These are phyloP conservation scores for Colletotrichum tanaceti DNA, from an alignment of 2,329 filamentous ascomycete species.

Conservation along the genomic window DNA sequence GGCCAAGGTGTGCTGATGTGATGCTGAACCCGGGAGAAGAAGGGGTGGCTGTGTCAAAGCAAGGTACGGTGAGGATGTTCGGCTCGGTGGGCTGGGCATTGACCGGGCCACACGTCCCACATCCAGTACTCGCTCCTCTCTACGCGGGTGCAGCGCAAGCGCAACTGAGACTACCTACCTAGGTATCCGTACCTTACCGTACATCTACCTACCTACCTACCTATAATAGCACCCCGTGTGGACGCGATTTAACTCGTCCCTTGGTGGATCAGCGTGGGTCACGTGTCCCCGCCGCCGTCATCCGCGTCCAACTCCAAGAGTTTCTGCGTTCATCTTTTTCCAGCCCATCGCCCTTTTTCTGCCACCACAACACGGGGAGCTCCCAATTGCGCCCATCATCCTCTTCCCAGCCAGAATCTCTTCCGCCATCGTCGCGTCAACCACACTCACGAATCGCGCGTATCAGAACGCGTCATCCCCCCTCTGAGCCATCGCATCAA, in stretches of 20 bases:
- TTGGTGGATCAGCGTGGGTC: constrained; percentile 38
- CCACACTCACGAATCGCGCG: constrained; percentile 43
- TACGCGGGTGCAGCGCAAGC: constrained; percentile 17
- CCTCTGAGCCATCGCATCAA: constrained; percentile 33
- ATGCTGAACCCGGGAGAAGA: constrained; percentile 7
- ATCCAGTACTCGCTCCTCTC: constrained; percentile 27
- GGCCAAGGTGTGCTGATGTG: neutral
- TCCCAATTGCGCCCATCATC: constrained; percentile 51
- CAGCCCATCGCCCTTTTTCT: constrained; percentile 33
- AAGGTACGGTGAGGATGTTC: constrained; percentile 6
- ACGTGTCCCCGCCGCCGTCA: constrained; percentile 37
- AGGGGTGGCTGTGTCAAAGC: constrained; percentile 30
- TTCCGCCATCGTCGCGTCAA: constrained; percentile 35
- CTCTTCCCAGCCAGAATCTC: constrained; percentile 43
- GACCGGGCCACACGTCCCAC: constrained; percentile 33
- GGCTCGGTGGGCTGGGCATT: constrained; percentile 28
- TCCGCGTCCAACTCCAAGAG: constrained; percentile 41
- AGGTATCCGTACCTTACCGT: no score
- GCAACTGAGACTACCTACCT: constrained; percentile 32
- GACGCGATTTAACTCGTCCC: constrained; percentile 38
- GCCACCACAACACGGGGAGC: constrained; percentile 49
- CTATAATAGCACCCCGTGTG: neutral
- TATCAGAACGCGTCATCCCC: constrained; percentile 46
- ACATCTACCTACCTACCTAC: no score
- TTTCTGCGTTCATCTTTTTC: constrained; percentile 42